Evolutionary conservation across 2,329 filamentous ascomycete species (phyloP).

Genomic region (Myrmaecium sp.): DNA sequence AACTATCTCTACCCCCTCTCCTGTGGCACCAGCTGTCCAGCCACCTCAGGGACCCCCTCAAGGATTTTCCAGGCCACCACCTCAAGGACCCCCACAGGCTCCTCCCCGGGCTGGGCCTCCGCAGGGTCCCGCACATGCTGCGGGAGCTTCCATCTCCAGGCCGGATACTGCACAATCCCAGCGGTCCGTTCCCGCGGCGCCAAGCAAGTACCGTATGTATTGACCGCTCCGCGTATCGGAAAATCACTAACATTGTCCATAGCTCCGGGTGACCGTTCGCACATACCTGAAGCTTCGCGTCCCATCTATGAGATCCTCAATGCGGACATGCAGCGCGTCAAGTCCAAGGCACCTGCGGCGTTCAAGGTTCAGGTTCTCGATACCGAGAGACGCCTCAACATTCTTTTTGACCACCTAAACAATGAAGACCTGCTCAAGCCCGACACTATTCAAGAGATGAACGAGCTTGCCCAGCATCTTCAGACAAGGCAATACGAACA

Average conservation of each 20-base stretch:
- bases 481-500: conserved; percentile 27
- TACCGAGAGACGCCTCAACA: conserved; percentile 78
- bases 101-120: conserved; percentile 30
- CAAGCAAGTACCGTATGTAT: conserved; percentile 50
- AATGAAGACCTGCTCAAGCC: conserved; percentile 79
- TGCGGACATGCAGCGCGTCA: conserved; percentile 77
- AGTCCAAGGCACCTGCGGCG: conserved; percentile 65
- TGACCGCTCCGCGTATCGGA: not conserved
- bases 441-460: conserved; percentile 54
- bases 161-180: conserved; percentile 34
- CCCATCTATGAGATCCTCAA: conserved; percentile 67
- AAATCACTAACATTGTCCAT: not conserved
- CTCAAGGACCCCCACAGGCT: conserved; percentile 27
- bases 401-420: conserved; percentile 95
- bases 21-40: conserved; percentile 17
- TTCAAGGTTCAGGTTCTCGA: conserved; percentile 85
- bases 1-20: too few relatives aligned
- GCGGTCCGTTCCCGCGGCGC: conserved; percentile 16
- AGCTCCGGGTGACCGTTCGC: conserved; percentile 66
- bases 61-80: conserved; percentile 20
- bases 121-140: conserved; percentile 17
- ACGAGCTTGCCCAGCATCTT: conserved; percentile 32
- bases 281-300: conserved; percentile 64
- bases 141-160: conserved; percentile 17
- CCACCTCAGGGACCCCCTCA: conserved; percentile 22